phyloP scores from a whole-genome alignment of 345 rosid species.

The Chamaenerion angustifolium region DNA sequence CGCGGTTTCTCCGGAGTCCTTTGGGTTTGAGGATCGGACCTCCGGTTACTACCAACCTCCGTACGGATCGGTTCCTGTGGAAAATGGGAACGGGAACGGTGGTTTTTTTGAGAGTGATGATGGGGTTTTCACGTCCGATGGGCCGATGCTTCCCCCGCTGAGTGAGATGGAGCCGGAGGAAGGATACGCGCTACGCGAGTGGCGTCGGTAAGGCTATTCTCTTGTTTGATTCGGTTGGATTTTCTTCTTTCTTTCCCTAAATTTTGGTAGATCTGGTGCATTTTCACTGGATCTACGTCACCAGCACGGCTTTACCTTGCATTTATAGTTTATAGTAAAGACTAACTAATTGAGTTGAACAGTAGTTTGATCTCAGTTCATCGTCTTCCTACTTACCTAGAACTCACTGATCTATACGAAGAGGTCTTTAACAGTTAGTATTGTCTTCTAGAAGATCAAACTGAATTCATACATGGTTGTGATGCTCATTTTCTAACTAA shows the following conservation, averaged over 20 bases:
- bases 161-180: slow-evolving; percentile 51
- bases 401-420: too few species aligned
- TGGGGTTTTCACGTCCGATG: slow-evolving; percentile 35
- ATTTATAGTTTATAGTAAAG: too few species aligned
- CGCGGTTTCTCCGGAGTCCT: slow-evolving; percentile 30
- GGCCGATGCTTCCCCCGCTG: slow-evolving; percentile 65
- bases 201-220: slow-evolving; percentile 52
- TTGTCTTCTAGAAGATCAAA: too few species aligned
- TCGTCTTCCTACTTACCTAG: too few species aligned
- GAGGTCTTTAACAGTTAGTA: too few species aligned
- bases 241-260: slow-evolving; percentile 14
- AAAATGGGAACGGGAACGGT: slow-evolving; percentile 47
- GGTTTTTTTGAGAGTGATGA: slow-evolving; percentile 11
- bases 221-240: neutral
- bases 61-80: slow-evolving; percentile 29
- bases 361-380: too few species aligned
- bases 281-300: too few species aligned
- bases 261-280: slow-evolving; percentile 17
- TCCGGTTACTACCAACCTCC: slow-evolving; percentile 33
- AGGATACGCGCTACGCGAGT: slow-evolving; percentile 55
- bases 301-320: too few species aligned
- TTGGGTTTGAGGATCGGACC: slow-evolving; percentile 34
- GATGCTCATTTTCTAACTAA: too few species aligned
- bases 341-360: too few species aligned
- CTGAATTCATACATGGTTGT: too few species aligned